A percentile compares a stretch with the other conserved stretches of the same genome.
Conservation (phyloP, 2,329 filamentous ascomycete species). For the Fusarium compactum region DNA sequence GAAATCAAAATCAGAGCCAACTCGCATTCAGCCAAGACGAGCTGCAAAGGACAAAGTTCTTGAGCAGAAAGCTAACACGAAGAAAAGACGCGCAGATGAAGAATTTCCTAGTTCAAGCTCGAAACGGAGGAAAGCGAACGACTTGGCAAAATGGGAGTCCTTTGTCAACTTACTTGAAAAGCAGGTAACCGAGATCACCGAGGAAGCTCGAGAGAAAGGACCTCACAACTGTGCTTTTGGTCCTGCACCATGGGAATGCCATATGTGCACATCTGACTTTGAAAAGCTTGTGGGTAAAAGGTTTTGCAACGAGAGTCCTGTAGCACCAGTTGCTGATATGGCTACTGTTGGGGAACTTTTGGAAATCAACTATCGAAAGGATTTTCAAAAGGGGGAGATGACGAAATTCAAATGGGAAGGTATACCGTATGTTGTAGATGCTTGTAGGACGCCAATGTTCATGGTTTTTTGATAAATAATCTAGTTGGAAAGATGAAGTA, state of each 20-base stretch:
- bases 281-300: neutral
- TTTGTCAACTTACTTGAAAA: slow-evolving; percentile 1
- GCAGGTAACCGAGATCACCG: neutral
- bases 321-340: slow-evolving; percentile 22
- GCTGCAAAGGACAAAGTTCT: slow-evolving; percentile 24
- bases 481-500: neutral
- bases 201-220: neutral
- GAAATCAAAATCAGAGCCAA: neutral
- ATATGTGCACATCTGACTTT: neutral
- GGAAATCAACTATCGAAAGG: neutral
- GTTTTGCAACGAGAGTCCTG: neutral
- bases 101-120: neutral
- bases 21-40: slow-evolving; percentile 22
- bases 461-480: slow-evolving; percentile 11
- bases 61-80: neutral
- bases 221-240: slow-evolving; percentile 12
- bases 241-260: slow-evolving; percentile 22
- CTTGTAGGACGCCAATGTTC: slow-evolving; percentile 29
- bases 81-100: neutral
- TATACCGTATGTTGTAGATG: slow-evolving; percentile 19
- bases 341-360: neutral
- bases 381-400: neutral
- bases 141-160: neutral
- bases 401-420: neutral
- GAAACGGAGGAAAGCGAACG: neutral